Conservation (phyloP, 345 rosid genomes). For the Carallia pectinifolia region DNA sequence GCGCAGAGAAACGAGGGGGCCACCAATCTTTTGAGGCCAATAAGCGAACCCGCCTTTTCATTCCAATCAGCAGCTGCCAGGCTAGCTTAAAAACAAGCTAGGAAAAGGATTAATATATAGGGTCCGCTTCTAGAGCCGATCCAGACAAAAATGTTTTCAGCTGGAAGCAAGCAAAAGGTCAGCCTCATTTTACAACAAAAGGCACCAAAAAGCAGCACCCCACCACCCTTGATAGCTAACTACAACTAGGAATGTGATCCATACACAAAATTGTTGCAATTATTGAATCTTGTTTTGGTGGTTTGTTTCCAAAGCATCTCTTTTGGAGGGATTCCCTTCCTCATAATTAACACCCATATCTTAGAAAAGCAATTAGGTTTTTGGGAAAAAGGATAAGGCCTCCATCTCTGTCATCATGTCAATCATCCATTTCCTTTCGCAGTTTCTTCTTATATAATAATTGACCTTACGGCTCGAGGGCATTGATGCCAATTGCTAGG, state of each 20-base stretch:
- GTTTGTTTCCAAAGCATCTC: constrained; percentile 19
- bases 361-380: background rate
- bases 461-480: background rate
- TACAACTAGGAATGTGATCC: constrained; percentile 35
- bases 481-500: background rate
- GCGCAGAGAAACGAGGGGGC: background rate
- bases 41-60: constrained; percentile 20
- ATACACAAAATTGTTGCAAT: constrained; percentile 30
- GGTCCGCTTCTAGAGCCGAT: constrained; percentile 17
- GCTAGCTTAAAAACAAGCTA: constrained; percentile 28
- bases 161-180: constrained; percentile 35
- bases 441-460: background rate
- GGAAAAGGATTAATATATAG: constrained; percentile 28
- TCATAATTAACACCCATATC: background rate
- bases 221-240: constrained; percentile 26
- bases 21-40: constrained; percentile 16
- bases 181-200: constrained; percentile 33
- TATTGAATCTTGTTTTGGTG: constrained; percentile 27
- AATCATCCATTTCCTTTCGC: background rate
- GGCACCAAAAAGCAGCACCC: constrained; percentile 15
- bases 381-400: background rate
- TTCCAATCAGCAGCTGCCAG: constrained; percentile 30
- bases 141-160: constrained; percentile 25
- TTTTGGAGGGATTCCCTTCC: background rate
- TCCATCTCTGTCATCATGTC: background rate